Conservation (phyloP, 1,284 basidiomycete genomes). For the Cutaneotrichosporon sp. region DNA sequence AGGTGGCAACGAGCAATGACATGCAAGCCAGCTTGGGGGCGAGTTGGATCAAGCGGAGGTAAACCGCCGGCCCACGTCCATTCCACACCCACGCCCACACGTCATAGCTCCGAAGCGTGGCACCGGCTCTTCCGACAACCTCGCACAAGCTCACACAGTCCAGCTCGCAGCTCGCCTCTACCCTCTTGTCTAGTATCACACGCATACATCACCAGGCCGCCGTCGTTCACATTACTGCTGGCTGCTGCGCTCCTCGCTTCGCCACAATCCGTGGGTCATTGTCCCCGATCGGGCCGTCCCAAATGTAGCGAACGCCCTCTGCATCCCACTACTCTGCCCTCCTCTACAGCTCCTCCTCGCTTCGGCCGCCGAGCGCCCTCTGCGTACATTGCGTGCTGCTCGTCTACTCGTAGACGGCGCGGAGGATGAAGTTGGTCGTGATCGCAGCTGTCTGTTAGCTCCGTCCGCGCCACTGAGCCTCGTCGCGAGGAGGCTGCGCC, state of each 20-base stretch:
- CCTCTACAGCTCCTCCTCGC: background rate
- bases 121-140: background rate
- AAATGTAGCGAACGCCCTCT: background rate
- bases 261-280: too few relatives aligned
- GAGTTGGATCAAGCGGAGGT: background rate
- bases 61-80: background rate
- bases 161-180: too few relatives aligned
- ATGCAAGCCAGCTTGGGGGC: background rate
- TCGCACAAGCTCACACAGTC: too few relatives aligned
- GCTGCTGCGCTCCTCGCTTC: too few relatives aligned
- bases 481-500: too few relatives aligned
- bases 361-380: background rate
- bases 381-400: background rate
- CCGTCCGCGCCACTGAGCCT: background rate
- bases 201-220: background rate
- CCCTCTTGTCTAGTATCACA: background rate
- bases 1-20: background rate
- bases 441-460: constrained; percentile 67
- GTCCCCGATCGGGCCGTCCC: background rate
- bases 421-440: constrained; percentile 82
- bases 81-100: constrained; percentile 6
- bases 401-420: constrained; percentile 40
- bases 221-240: background rate
- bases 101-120: constrained; percentile 12
- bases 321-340: background rate